Percentiles rank a stretch among this genome's conserved stretches.
These are phyloP conservation scores for Coemansia sp. DNA, from an alignment of 192 early-diverging fungal genomes.

Conservation along the genomic window DNA sequence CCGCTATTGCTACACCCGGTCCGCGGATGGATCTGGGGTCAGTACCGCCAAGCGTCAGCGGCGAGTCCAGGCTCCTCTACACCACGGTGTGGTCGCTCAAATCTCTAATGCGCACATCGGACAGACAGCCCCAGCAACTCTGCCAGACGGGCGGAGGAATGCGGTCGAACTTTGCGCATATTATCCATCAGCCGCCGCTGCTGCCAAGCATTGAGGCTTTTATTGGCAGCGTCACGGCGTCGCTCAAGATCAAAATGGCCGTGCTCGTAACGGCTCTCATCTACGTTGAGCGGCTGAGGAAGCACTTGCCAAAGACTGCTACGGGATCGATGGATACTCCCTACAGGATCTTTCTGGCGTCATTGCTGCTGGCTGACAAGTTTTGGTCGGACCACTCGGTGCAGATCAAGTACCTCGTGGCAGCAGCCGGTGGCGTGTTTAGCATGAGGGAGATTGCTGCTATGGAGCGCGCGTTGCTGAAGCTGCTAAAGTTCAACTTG, in stretches of 20 bases:
- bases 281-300: conserved; percentile 69
- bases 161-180: conserved; percentile 32
- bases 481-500: conserved; percentile 44
- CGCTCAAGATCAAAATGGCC: conserved; percentile 27
- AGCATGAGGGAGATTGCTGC: conserved; percentile 34
- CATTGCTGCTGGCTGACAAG: conserved; percentile 68
- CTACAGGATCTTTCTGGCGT: conserved; percentile 68
- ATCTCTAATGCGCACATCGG: conserved; percentile 25
- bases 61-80: conserved; percentile 29
- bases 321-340: conserved; percentile 70
- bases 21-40: conserved; percentile 10
- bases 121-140: conserved; percentile 10
- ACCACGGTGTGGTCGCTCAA: conserved; percentile 39
- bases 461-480: conserved; percentile 49
- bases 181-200: conserved; percentile 13
- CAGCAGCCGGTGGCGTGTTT: conserved; percentile 39
- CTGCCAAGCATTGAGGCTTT: conserved; percentile 39
- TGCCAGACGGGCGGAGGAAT: conserved; percentile 1
- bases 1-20: conserved; percentile 15
- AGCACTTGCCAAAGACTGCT: conserved; percentile 59
- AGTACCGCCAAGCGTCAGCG: background rate
- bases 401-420: conserved; percentile 34
- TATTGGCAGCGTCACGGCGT: conserved; percentile 26
- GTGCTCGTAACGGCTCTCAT: conserved; percentile 64
- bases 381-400: conserved; percentile 58